These are phyloP conservation scores for Metschnikowia koreensis DNA, from an alignment of 805 yeast genomes.

Conservation along the genomic window DNA sequence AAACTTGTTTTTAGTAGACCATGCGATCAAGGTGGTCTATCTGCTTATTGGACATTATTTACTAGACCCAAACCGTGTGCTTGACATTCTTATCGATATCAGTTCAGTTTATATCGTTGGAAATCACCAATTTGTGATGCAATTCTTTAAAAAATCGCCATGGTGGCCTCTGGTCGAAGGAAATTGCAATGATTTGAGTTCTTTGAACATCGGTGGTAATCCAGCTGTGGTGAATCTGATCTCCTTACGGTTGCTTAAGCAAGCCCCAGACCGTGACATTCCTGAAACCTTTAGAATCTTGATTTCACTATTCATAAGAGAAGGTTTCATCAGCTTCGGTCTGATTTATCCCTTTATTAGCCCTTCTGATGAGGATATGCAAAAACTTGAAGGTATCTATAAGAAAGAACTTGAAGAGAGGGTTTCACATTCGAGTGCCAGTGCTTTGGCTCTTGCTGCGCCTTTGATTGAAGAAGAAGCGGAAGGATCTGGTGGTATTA, in stretches of 20 bases:
- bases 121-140: constrained; percentile 47
- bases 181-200: constrained; percentile 29
- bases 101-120: constrained; percentile 44
- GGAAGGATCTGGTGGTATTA: constrained; percentile 19
- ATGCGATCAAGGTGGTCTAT: constrained; percentile 48
- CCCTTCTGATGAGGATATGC: constrained; percentile 52
- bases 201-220: constrained; percentile 52
- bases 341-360: constrained; percentile 54
- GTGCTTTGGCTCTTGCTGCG: constrained; percentile 85
- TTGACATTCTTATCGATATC: constrained; percentile 61
- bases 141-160: constrained; percentile 49
- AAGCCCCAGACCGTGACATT: constrained; percentile 29
- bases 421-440: constrained; percentile 61
- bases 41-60: constrained; percentile 70
- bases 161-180: constrained; percentile 63
- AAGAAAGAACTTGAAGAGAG: constrained; percentile 50
- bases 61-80: constrained; percentile 67
- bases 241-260: constrained; percentile 42
- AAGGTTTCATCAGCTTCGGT: constrained; percentile 63
- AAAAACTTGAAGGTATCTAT: constrained; percentile 41
- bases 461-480: constrained; percentile 72
- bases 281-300: constrained; percentile 46
- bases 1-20: constrained; percentile 40
- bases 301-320: constrained; percentile 58
- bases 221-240: constrained; percentile 53